A percentile compares a stretch with the other conserved stretches of the same genome.
These are phyloP conservation scores for Phanerodontia chrysosporium DNA, from an alignment of 768 basidiomycete genomes.

Conservation along the genomic window DNA sequence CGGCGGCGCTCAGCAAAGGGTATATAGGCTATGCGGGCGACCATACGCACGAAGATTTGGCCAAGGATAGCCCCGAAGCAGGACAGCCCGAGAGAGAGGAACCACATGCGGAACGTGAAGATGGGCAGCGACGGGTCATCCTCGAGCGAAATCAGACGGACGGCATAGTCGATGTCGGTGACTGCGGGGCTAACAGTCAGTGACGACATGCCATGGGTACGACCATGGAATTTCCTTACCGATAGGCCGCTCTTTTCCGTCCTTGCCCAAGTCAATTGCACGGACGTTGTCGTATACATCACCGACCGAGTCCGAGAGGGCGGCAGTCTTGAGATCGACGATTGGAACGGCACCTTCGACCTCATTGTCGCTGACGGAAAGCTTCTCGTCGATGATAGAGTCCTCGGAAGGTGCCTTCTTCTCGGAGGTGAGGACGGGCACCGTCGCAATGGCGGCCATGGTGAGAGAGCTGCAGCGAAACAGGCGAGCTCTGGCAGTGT, in stretches of 20 bases:
- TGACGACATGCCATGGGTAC: background rate
- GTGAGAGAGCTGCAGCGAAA: background rate
- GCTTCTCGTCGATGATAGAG: constrained; percentile 18
- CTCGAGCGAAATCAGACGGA: constrained; percentile 47
- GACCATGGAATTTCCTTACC: constrained; percentile 28
- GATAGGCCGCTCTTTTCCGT: constrained; percentile 48
- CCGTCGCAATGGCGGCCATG: constrained; percentile 14
- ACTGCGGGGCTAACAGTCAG: constrained; percentile 21
- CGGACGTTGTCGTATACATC: constrained; percentile 22
- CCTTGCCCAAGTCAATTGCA: constrained; percentile 38
- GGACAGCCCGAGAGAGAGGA: constrained; percentile 27
- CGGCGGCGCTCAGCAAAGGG: background rate
- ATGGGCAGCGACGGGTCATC: constrained; percentile 36
- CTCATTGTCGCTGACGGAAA: background rate
- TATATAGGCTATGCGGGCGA: background rate
- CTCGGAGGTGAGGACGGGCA: constrained; percentile 2
- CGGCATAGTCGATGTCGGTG: constrained; percentile 43
- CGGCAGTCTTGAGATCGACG: constrained; percentile 9
- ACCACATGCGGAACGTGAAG: constrained; percentile 28
- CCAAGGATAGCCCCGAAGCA: constrained; percentile 32
- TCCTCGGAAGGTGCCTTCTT: constrained; percentile 9
- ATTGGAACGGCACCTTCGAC: background rate
- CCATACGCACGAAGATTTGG: constrained; percentile 41
- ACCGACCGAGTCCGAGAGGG: constrained; percentile 6
- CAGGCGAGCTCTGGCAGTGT: background rate